Percentiles rank a stretch among this genome's conserved stretches.
These are phyloP conservation scores for Phytophthora cryptogea DNA, from an alignment of 352 stramenopile genomes.

Conservation along the genomic window DNA sequence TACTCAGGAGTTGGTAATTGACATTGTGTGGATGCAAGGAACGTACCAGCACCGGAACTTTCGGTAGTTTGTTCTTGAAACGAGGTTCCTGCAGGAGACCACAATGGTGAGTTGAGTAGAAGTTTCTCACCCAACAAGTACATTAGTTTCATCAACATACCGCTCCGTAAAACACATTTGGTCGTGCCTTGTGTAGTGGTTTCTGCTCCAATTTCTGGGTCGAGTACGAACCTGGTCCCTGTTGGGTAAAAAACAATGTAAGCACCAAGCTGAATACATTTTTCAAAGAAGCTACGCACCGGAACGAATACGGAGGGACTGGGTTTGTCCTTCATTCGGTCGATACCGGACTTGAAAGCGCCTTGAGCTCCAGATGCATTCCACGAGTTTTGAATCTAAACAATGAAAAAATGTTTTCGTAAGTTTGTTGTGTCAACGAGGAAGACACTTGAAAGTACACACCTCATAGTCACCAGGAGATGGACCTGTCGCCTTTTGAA, in stretches of 20 bases:
- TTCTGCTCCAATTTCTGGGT: conserved; percentile 46
- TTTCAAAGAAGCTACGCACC: conserved; percentile 20
- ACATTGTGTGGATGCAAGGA: not conserved
- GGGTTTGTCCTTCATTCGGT: conserved; percentile 52
- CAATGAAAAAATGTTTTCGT: not conserved
- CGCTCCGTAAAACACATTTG: conserved; percentile 70
- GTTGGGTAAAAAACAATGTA: not conserved
- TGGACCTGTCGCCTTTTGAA: conserved; percentile 36
- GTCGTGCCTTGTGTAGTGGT: conserved; percentile 64
- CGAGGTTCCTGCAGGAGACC: conserved; percentile 54
- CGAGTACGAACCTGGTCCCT: conserved; percentile 72
- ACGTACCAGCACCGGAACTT: conserved; percentile 60
- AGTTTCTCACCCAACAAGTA: too few species aligned
- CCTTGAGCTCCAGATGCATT: conserved; percentile 61
- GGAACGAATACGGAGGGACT: conserved; percentile 42
- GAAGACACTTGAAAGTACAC: not conserved
- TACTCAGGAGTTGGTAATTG: not conserved
- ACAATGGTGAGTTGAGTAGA: not conserved
- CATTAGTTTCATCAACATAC: too few species aligned
- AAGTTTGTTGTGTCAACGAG: not conserved
- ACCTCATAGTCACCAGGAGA: conserved; percentile 82
- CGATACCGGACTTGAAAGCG: conserved; percentile 69
- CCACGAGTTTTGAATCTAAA: conserved; percentile 67
- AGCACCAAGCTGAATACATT: not conserved
- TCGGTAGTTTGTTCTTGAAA: conserved; percentile 68